phyloP scores from a whole-genome alignment of 352 stramenopile genomes.

The Detonula confervacea region DNA sequence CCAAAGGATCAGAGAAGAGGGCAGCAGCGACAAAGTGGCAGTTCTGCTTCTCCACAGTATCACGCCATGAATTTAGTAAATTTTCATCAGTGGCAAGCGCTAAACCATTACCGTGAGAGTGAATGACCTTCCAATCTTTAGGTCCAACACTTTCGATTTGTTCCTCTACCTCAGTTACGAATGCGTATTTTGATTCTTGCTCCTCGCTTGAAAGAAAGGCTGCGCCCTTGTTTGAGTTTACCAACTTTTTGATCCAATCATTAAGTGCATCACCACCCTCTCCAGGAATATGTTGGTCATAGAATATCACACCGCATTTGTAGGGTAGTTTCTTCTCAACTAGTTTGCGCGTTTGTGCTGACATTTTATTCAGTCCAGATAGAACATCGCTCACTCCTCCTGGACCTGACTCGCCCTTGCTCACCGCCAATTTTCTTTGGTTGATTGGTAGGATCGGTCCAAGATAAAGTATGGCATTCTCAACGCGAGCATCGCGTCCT shows the following conservation, averaged over 20 bases:
- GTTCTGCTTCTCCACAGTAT: constrained; percentile 24
- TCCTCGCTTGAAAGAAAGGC: constrained; percentile 35
- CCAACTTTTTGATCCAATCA: constrained; percentile 36
- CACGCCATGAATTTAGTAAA: constrained; percentile 21
- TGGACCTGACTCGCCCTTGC: constrained; percentile 13
- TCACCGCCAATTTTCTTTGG: constrained; percentile 19
- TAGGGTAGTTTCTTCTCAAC: constrained; percentile 33
- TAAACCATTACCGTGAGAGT: constrained; percentile 34
- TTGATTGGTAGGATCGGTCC: constrained; percentile 27
- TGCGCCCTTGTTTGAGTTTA: constrained; percentile 22
- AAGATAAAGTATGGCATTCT: not conserved
- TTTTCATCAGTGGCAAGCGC: constrained; percentile 16
- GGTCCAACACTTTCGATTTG: constrained; percentile 23
- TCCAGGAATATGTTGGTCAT: constrained; percentile 37
- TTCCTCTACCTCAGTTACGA: constrained; percentile 15
- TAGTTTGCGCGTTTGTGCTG: constrained; percentile 34
- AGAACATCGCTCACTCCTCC: constrained; percentile 26
- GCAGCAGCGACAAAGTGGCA: constrained; percentile 32
- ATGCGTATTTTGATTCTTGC: constrained; percentile 24
- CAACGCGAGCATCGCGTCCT: not conserved
- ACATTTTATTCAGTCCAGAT: constrained; percentile 22
- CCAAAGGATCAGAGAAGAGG: constrained; percentile 32
- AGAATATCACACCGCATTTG: constrained; percentile 34
- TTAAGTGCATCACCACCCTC: constrained; percentile 17
- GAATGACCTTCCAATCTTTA: constrained; percentile 40